A percentile compares a stretch with the other conserved stretches of the same genome.
Evolutionary conservation across 2,329 filamentous ascomycete species (phyloP).

Genomic region (Penicillium hordei): DNA sequence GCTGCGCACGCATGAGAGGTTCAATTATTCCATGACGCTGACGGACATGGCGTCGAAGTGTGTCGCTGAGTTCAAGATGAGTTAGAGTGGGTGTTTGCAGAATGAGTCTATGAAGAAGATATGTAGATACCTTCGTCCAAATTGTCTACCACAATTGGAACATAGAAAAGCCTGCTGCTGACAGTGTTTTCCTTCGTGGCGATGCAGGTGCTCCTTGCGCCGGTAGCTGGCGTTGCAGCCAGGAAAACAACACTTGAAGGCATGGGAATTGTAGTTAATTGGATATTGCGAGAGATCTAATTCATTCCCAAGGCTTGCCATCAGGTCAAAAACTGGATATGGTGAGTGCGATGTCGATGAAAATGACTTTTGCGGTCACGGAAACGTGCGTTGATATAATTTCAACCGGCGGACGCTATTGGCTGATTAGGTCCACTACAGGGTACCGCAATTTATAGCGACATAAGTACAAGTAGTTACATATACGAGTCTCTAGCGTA

Average conservation of each 20-base stretch:
- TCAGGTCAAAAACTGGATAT: not conserved
- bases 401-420: not conserved
- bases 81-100: not conserved
- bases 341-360: not conserved
- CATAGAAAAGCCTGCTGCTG: constrained; percentile 15
- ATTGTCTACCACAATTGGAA: constrained; percentile 16
- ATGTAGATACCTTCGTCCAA: constrained; percentile 20
- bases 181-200: constrained; percentile 24
- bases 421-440: not conserved
- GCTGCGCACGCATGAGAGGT: constrained; percentile 6
- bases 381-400: too few species aligned
- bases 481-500: too few species aligned
- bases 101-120: not conserved
- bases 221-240: constrained; percentile 25
- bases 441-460: too few species aligned
- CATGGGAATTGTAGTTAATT: too few species aligned
- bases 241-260: constrained; percentile 3
- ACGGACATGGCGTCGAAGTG: constrained; percentile 28
- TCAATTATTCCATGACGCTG: constrained; percentile 18
- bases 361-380: too few species aligned
- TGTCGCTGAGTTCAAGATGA: constrained; percentile 21
- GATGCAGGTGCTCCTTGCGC: constrained; percentile 28
- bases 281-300: not conserved
- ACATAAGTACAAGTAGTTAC: too few species aligned
- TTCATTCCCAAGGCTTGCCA: not conserved